Base-by-base conservation (phyloP, 306 rosid genomes). In the Lathyrus sativus region DNA sequence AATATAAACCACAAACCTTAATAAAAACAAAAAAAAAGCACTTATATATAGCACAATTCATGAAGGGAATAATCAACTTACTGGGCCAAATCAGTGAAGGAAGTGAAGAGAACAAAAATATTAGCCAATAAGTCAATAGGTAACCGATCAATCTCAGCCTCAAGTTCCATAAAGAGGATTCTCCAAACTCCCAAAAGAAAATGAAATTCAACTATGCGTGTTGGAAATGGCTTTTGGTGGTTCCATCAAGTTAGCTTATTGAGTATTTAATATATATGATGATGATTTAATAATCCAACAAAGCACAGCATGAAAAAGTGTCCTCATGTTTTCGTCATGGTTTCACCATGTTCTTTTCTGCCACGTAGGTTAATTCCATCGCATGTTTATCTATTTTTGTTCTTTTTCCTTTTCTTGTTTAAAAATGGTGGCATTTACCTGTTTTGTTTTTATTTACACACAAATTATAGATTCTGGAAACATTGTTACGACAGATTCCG, bases 41-140 rank as follows among this genome's bases (percentile, higher is more conserved):
- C 2, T 0, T 45, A 9, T 9, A 9, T 53, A 53, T 53, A 22
- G 8, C 19, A 53, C 19, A n/a, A 53, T 53, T 9, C 13, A 50
- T 49, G 10, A 22, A 49, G 3, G 10, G 28, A 59, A 58, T 13
- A 6, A 29, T 2, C 0, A 7, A 54, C 80, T 70, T 90, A 92
- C 98, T 84, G 97, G 8, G 96, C 98, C 81, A 93, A 88, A 90
- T 93, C 95, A 65, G 97, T 85, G 83, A 85, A 93, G 68, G 98
- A 95, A 51, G 74, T 53, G 69, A 90, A 72, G 59, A 85, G 44
- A 67, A 75, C 75, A 45, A 93, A 86, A 28, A 90, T 90, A 76
- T 88, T 78, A 78, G 97, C 89, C 62, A 93, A 71, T 53, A 93
- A 58, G 85, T 93, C 95, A 8, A 80, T 78, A 3, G 96, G 98